Conservation (phyloP, 2,329 filamentous ascomycete species). For the Didymosphaeria variabile region DNA sequence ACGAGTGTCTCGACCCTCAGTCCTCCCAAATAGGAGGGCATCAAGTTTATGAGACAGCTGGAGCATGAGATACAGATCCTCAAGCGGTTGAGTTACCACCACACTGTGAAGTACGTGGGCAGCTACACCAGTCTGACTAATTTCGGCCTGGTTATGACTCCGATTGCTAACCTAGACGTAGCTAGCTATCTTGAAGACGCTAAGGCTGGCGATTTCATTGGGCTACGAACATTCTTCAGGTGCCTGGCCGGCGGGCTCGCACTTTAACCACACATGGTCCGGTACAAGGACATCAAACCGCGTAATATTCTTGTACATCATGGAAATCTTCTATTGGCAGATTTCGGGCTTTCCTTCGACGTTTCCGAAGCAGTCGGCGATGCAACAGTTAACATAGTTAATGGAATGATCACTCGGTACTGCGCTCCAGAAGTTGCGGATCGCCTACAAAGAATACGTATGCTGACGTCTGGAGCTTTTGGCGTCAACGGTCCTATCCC, state of each 20-base stretch:
- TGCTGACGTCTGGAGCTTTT: constrained; percentile 30
- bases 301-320: constrained; percentile 38
- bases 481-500: constrained; percentile 27
- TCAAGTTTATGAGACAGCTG: constrained; percentile 31
- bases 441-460: constrained; percentile 20
- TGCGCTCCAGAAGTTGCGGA: constrained; percentile 28
- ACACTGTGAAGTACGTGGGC: constrained; percentile 40
- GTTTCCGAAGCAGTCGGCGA: constrained; percentile 24
- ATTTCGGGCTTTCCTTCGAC: constrained; percentile 38
- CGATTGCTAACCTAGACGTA: constrained; percentile 31
- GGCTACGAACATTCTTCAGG: constrained; percentile 26
- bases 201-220: not conserved
- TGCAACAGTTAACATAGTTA: constrained; percentile 23
- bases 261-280: constrained; percentile 32
- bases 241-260: constrained; percentile 35
- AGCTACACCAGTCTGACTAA: constrained; percentile 40
- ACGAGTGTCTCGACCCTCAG: constrained; percentile 28
- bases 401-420: constrained; percentile 26
- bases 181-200: constrained; percentile 19
- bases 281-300: constrained; percentile 46
- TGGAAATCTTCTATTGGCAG: constrained; percentile 32
- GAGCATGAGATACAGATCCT: constrained; percentile 37
- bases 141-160: constrained; percentile 42
- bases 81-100: constrained; percentile 37
- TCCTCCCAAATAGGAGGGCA: constrained; percentile 21